Evolutionary conservation across 2,329 filamentous ascomycete species (phyloP), one percentile per base, ranked within the genome.

Genomic region (Hymenoscyphus scutula): DNA sequence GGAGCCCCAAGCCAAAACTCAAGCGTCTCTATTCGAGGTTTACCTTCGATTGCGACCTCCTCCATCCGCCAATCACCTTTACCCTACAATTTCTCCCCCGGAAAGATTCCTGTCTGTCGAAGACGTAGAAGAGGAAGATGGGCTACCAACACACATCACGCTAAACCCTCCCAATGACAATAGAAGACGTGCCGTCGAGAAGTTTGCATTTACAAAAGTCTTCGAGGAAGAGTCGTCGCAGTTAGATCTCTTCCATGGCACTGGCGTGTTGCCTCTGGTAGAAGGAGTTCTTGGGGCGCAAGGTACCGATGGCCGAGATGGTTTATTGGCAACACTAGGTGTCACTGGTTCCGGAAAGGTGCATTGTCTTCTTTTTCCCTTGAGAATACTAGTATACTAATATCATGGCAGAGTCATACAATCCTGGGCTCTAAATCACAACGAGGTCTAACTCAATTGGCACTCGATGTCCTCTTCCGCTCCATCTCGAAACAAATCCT

Each of bases 281-380:
- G 88, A 94, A 70, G 92, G 91, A 23, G 92, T 97, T 3, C 74
- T 99, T 51, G 89, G 89, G 6, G 82, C 84, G 25, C 80, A 85
- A 53, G 88, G 89, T 37, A 85, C 88, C 58, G 89, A 95, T 67
- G 92, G 92, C 19, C 89, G 92, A 67, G 94, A 98, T 82, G 93
- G 91, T 10, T 79, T 98, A 61, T 80, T 99, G 60, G 95, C 95
- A 32, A 98, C 95, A 6, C 77, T 99, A 62, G 95, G 95, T 17
- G 92, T 97, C 53, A 97, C 94, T 7, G 95, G 95, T 13, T 97
- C 93, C 57, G 95, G 95, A 76, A 99, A 99, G 87, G 94, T 96
- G 71, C 56, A 72, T 11, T 48, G 11, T 48, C 41, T 48, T 45
- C 38, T 13, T 11, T 48, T 23, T 19, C 11, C 23, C 6, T 48